Conservation (phyloP, 2,329 filamentous ascomycete species). For the Diaporthe vaccinii region DNA sequence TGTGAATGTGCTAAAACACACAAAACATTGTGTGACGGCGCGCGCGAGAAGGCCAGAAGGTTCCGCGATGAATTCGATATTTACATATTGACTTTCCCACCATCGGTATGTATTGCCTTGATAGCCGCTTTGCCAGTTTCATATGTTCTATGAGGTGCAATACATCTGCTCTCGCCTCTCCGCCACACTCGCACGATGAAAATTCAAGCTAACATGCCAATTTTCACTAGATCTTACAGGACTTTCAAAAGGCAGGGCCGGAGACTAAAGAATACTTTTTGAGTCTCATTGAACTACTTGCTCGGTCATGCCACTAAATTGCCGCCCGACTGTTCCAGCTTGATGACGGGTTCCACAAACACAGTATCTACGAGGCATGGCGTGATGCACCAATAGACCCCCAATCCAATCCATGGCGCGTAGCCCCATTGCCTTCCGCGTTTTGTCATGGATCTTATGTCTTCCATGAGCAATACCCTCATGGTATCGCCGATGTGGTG, state of each 20-base stretch:
- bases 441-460: neutral
- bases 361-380: constrained; percentile 3
- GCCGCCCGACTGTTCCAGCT: neutral
- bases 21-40: neutral
- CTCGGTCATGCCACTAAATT: neutral
- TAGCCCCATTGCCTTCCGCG: neutral
- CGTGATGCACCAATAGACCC: neutral
- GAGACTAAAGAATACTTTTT: constrained; percentile 1
- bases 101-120: neutral
- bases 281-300: neutral
- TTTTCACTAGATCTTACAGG: neutral
- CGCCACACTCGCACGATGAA: neutral
- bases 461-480: neutral
- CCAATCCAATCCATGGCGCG: neutral
- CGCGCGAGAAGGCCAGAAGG: neutral
- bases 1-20: neutral
- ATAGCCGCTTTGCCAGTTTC: neutral
- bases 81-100: neutral
- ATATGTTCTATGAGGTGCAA: neutral
- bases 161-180: neutral
- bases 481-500: constrained; percentile 2
- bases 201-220: neutral
- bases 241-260: neutral
- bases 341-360: neutral
- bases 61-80: neutral